Evolutionary conservation across 1,284 basidiomycete genomes (phyloP).

Genomic region (Sporisorium scitamineum): DNA sequence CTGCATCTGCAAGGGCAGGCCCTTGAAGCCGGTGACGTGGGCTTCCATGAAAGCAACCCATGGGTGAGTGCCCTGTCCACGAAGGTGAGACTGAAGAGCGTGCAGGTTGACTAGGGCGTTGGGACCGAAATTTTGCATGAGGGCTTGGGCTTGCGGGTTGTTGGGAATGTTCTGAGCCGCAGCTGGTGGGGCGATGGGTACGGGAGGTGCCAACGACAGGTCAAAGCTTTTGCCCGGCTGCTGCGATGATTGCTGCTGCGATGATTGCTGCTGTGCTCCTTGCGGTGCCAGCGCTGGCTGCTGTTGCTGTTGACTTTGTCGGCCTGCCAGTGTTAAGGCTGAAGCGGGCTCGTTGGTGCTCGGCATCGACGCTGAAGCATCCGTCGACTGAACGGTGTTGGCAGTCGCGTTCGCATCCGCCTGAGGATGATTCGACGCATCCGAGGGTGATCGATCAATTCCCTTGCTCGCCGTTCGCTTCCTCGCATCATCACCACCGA

Average conservation of each 20-base stretch:
- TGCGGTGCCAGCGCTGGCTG: slow-evolving; percentile 1
- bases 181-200: slow-evolving; percentile 29
- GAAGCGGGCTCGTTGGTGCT: not conserved
- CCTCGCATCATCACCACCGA: slow-evolving; percentile 13
- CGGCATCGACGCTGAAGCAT: not conserved
- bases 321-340: slow-evolving; percentile 1
- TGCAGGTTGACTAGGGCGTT: slow-evolving; percentile 56
- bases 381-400: slow-evolving; percentile 1
- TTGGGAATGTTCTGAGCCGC: slow-evolving; percentile 31
- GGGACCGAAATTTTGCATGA: slow-evolving; percentile 57
- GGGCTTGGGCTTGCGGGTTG: slow-evolving; percentile 52
- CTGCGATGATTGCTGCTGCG: slow-evolving; percentile 11
- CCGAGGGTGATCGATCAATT: slow-evolving; percentile 19
- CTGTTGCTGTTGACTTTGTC: slow-evolving; percentile 6
- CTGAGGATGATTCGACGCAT: slow-evolving; percentile 12
- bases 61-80: slow-evolving; percentile 51
- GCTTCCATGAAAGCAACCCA: slow-evolving; percentile 57
- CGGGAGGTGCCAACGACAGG: slow-evolving; percentile 38
- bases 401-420: not conserved
- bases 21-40: slow-evolving; percentile 42
- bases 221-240: slow-evolving; percentile 27
- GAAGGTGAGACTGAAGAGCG: slow-evolving; percentile 51
- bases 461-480: slow-evolving; percentile 27
- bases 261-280: slow-evolving; percentile 10
- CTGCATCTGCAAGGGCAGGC: slow-evolving; percentile 51